Percentiles rank a stretch among this genome's conserved stretches.
Evolutionary conservation across 2,329 filamentous ascomycete species (phyloP).

Genomic region (Epichloe glyceriae): DNA sequence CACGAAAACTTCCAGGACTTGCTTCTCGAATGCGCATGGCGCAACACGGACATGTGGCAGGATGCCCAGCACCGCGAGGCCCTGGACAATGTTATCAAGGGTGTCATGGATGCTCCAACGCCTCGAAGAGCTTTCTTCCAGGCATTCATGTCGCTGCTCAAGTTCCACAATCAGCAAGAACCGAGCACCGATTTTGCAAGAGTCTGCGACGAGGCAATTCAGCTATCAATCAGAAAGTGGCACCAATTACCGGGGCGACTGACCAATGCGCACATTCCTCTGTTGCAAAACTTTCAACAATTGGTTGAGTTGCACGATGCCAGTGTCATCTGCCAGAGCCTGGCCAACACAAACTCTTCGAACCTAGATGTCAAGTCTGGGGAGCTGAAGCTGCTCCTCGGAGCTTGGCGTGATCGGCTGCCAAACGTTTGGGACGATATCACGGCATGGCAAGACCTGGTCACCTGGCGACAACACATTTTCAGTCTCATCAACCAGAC

Average conservation of each 20-base stretch:
- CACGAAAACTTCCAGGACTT: conserved; percentile 98
- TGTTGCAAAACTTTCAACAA: conserved; percentile 96
- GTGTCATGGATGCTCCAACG: conserved; percentile 93
- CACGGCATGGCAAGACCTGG: conserved; percentile 95
- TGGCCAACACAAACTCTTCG: conserved; percentile 66
- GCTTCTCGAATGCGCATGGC: conserved; percentile 88
- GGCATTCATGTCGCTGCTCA: conserved; percentile 92
- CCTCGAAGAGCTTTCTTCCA: conserved; percentile 93
- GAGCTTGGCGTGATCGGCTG: conserved; percentile 87
- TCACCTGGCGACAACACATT: conserved; percentile 99
- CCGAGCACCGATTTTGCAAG: conserved; percentile 67
- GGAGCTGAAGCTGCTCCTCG: conserved; percentile 85
- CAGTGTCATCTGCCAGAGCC: conserved; percentile 86
- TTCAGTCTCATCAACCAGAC: conserved; percentile 94
- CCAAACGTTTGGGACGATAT: conserved; percentile 99
- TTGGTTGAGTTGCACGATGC: conserved; percentile 95
- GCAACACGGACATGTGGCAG: conserved; percentile 90
- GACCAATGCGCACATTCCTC: conserved; percentile 87
- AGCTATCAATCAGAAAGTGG: conserved; percentile 96
- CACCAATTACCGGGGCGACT: conserved; percentile 90
- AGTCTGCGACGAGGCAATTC: conserved; percentile 91
- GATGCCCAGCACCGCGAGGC: conserved; percentile 75
- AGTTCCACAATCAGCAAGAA: conserved; percentile 84
- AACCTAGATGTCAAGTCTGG: conserved; percentile 93
- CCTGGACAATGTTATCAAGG: conserved; percentile 86